A percentile compares a stretch with the other conserved stretches of the same genome.
phyloP scores from a whole-genome alignment of 2,329 filamentous ascomycete genomes.

The Metarhizium rileyi region DNA sequence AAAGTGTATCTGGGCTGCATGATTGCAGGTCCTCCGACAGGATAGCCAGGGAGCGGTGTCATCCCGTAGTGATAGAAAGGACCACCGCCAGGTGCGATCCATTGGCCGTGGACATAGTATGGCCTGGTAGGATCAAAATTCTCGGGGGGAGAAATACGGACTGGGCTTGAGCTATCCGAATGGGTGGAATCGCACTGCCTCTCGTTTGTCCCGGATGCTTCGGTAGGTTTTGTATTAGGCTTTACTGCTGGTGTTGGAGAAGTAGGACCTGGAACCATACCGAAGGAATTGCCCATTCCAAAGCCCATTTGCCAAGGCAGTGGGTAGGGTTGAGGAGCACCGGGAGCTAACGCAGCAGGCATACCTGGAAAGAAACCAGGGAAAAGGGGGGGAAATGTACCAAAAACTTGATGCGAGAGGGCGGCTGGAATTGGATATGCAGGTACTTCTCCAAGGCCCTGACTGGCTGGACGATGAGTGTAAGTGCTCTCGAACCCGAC shows the following conservation, averaged over 20 bases:
- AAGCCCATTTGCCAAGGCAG: slow-evolving; percentile 32
- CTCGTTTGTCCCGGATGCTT: slow-evolving; percentile 13
- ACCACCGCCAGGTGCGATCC: slow-evolving; percentile 26
- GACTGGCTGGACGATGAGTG: slow-evolving; percentile 12
- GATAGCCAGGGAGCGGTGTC: slow-evolving; percentile 18
- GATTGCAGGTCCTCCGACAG: slow-evolving; percentile 12
- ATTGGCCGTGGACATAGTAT: slow-evolving; percentile 35
- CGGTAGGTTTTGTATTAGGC: slow-evolving; percentile 13
- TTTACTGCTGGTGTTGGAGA: slow-evolving; percentile 12
- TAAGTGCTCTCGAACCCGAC: slow-evolving; percentile 12
- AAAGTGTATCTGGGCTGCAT: slow-evolving; percentile 11
- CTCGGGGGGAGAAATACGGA: slow-evolving; percentile 30
- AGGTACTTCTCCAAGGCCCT: slow-evolving; percentile 6
- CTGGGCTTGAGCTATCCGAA: slow-evolving; percentile 21
- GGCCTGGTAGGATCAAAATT: slow-evolving; percentile 37
- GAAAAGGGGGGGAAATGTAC: slow-evolving; percentile 20
- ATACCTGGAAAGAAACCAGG: slow-evolving; percentile 22
- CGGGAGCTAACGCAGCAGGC: slow-evolving; percentile 20
- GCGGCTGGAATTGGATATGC: slow-evolving; percentile 6
- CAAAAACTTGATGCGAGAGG: slow-evolving; percentile 18
- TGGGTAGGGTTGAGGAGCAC: slow-evolving; percentile 21
- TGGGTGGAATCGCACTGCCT: slow-evolving; percentile 22
- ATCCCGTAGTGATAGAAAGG: slow-evolving; percentile 19
- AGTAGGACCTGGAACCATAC: slow-evolving; percentile 16
- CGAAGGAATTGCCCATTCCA: slow-evolving; percentile 20